Percentiles rank a stretch among this genome's conserved stretches.
These are phyloP conservation scores for Sclerotinia subarctica DNA, from an alignment of 2,329 filamentous ascomycete genomes.

Conservation along the genomic window DNA sequence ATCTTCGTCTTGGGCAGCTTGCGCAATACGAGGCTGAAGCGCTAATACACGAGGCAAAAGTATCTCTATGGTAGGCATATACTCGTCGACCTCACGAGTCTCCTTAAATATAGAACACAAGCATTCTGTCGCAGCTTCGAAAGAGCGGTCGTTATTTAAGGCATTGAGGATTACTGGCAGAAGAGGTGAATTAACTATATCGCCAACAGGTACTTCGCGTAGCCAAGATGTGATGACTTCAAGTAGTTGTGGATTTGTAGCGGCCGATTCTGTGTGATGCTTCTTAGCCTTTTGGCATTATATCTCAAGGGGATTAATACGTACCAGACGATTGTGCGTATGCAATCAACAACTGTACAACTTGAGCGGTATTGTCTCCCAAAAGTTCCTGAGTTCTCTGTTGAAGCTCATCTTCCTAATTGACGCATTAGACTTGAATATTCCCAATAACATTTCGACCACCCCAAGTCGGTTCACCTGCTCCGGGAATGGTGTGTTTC, in stretches of 20 bases:
- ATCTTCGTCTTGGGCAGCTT: slow-evolving; percentile 77
- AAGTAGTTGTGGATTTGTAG: slow-evolving; percentile 84
- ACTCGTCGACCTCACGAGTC: slow-evolving; percentile 91
- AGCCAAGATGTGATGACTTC: slow-evolving; percentile 98
- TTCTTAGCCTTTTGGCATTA: slow-evolving; percentile 29
- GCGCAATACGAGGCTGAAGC: slow-evolving; percentile 71
- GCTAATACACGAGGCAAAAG: slow-evolving; percentile 79
- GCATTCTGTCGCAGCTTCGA: slow-evolving; percentile 87
- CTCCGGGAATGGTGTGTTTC: slow-evolving; percentile 48
- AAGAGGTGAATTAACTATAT: slow-evolving; percentile 81
- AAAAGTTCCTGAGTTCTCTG: slow-evolving; percentile 84
- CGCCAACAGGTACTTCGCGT: slow-evolving; percentile 80
- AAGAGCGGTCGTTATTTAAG: slow-evolving; percentile 70
- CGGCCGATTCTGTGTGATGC: slow-evolving; percentile 59
- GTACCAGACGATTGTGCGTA: slow-evolving; percentile 90
- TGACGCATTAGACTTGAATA: slow-evolving; percentile 48
- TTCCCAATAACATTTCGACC: slow-evolving; percentile 38
- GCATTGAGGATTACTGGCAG: slow-evolving; percentile 78
- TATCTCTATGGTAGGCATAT: slow-evolving; percentile 72
- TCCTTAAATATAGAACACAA: slow-evolving; percentile 89
- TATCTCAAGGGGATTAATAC: slow-evolving; percentile 35
- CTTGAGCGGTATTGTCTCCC: slow-evolving; percentile 84
- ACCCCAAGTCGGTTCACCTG: slow-evolving; percentile 38
- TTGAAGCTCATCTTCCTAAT: slow-evolving; percentile 90
- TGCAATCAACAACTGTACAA: slow-evolving; percentile 80